phyloP scores from a whole-genome alignment of 1,284 basidiomycete genomes.

The Pseudozyma thailandica region DNA sequence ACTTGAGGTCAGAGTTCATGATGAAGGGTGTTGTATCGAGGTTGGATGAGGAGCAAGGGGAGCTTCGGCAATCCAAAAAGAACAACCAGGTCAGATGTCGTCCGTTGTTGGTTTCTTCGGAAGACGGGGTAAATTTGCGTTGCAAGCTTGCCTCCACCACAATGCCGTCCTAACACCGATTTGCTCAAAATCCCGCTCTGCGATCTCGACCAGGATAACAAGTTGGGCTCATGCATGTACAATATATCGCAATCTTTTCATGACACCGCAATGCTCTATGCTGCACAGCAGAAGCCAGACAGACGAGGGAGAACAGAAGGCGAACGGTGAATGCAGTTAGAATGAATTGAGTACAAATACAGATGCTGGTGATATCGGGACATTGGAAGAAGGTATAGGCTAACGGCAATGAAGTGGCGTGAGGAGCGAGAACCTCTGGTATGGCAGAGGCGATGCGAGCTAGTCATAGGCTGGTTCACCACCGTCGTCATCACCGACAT shows the following conservation, averaged over 20 bases:
- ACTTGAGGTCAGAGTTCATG: conserved; percentile 50
- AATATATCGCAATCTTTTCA: too few species aligned
- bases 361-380: conserved; percentile 11
- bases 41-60: not conserved
- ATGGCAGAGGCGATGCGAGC: not conserved
- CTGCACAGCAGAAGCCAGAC: too few species aligned
- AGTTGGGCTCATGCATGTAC: too few species aligned
- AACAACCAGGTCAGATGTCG: conserved; percentile 16
- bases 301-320: too few species aligned
- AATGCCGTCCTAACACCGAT: conserved; percentile 14
- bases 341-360: conserved; percentile 30
- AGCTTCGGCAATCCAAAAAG: not conserved
- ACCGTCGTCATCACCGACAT: conserved; percentile 55
- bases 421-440: not conserved
- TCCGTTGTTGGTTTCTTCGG: conserved; percentile 13
- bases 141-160: conserved; percentile 9
- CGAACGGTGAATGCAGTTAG: not conserved
- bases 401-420: not conserved
- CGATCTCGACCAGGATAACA: too few species aligned
- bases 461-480: conserved; percentile 62
- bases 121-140: conserved; percentile 7
- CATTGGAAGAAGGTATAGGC: not conserved
- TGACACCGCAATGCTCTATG: too few species aligned
- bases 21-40: not conserved
- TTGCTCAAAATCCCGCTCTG: not conserved